Evolutionary conservation across 345 rosid species (phyloP), one percentile per base, ranked within the genome.

Genomic region (Ricinus communis): DNA sequence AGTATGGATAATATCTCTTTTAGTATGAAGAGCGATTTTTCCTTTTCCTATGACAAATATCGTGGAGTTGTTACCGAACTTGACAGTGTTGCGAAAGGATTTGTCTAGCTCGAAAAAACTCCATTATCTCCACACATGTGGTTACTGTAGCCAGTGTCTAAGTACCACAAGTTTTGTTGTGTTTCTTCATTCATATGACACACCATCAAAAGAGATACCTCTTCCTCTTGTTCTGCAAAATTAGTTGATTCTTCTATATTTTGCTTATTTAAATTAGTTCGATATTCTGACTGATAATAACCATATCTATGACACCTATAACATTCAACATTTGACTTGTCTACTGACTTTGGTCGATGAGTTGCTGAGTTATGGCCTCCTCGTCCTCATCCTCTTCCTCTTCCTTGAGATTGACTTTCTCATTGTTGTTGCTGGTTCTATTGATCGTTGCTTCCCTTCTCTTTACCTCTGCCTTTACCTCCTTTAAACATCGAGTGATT

Each of bases 41-140:
- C n/a, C n/a, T n/a, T n/a, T n/a, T n/a, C n/a, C n/a, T 21, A 58
- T 15, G 31, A 58, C 22, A 28, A 8, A 5, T 58, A 10, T 12
- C 4, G 40, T 58, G n/a, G 40, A 58, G 62, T 58, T 28, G 16
- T 30, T 10, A 27, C 62, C 62, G 28, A 57, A 57, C 62, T 57
- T 57, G 8, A 57, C 11, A 57, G 0, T 57, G 1, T 7, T 28
- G 7, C 38, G 9, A 12, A 57, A 27, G 4, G 62, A 27, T 57
- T 30, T 40, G 5, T 27, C 38, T 6, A 57, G 21, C 5, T 57
- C 38, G 19, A 56, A 28, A 56, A 56, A 12, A 8, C 62, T 11
- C 11, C 19, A 1, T 57, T 28, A 12, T 57, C 38, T 1, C 36
- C 61, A 56, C 18, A 56, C 31, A 56, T 56, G 31, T 25, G 36